Conservation (phyloP, 106 monocot genomes). For the Allium fistulosum region DNA sequence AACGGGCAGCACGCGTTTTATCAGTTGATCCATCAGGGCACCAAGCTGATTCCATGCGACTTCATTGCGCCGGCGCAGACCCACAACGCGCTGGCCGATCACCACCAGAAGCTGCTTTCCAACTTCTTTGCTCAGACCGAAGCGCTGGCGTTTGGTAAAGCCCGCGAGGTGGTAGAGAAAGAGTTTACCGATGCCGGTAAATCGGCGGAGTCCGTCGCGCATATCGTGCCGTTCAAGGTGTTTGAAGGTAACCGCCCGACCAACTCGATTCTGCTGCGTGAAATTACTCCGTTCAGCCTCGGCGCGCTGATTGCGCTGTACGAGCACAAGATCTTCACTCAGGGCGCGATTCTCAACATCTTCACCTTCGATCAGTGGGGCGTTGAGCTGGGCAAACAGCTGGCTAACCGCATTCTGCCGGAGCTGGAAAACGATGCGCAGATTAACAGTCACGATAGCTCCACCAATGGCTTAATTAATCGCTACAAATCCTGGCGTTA, state of each 20-base stretch:
- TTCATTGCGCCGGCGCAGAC: neutral
- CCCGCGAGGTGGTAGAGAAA: neutral
- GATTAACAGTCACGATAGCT: neutral
- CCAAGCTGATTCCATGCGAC: slow-evolving; percentile 1
- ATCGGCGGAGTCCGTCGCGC: neutral
- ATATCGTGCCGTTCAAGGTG: neutral
- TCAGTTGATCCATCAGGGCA: slow-evolving; percentile 9
- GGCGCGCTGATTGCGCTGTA: neutral
- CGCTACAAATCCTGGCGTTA: neutral
- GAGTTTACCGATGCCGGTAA: too few relatives aligned
- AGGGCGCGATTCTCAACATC: neutral
- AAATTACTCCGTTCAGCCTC: neutral
- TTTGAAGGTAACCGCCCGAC: neutral
- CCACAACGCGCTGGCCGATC: neutral
- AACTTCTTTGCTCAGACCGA: neutral
- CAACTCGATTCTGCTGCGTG: neutral
- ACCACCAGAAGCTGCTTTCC: neutral
- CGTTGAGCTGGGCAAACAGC: neutral
- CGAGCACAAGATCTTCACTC: neutral
- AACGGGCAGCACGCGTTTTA: slow-evolving; percentile 16
- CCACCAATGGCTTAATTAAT: neutral
- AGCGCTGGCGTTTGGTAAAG: neutral
- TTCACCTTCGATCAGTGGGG: neutral
- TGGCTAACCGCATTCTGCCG: neutral
- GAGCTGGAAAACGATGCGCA: neutral